These are phyloP conservation scores for Lentinula lateritia DNA, from an alignment of 768 basidiomycete genomes.

Conservation along the genomic window DNA sequence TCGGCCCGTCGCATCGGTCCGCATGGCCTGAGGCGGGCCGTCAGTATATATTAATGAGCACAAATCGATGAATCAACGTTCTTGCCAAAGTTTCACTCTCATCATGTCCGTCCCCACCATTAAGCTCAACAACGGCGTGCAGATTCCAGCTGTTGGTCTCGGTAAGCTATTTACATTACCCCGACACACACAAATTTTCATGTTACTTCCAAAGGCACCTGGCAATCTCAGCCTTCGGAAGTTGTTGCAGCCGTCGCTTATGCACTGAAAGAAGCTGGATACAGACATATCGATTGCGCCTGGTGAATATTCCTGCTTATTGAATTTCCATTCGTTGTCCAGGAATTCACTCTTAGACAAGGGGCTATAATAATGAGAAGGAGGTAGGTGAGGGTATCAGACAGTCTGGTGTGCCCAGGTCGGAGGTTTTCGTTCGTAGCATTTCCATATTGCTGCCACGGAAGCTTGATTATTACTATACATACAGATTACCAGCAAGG, in stretches of 20 bases:
- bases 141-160: conserved; percentile 12
- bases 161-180: conserved; percentile 8
- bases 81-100: neutral
- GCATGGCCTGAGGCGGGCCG: neutral
- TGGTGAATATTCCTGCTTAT: conserved; percentile 22
- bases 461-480: neutral
- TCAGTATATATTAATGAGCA: neutral
- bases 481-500: conserved; percentile 61
- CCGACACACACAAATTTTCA: neutral
- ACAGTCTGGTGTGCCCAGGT: conserved; percentile 69
- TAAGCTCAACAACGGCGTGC: conserved; percentile 10
- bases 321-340: neutral
- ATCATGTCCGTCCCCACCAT: conserved; percentile 9
- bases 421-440: conserved; percentile 58
- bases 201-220: conserved; percentile 50
- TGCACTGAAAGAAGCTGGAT: conserved; percentile 67
- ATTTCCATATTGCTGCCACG: neutral
- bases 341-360: conserved; percentile 14
- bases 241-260: conserved; percentile 66
- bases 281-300: conserved; percentile 73
- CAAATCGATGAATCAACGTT: neutral
- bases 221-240: conserved; percentile 73
- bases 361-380: conserved; percentile 70
- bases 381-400: conserved; percentile 80
- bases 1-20: too few relatives aligned